Evolutionary conservation across 495 filamentous ascomycete genomes (phyloP), one percentile per base, ranked within the genome.

Genomic region (Bacidia gigantensis): DNA sequence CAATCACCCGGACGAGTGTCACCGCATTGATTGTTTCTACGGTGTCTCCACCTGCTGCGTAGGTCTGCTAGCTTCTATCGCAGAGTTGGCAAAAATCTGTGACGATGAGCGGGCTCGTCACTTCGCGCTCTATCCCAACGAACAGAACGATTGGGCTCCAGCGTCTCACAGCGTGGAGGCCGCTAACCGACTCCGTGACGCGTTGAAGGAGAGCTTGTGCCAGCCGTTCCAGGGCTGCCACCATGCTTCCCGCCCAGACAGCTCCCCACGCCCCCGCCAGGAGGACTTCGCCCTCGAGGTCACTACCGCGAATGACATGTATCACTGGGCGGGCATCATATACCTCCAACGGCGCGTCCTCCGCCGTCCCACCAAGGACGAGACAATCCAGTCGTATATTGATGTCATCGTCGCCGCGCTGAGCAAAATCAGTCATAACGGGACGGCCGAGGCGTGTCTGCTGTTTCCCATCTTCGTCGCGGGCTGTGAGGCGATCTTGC

Each of bases 391-490:
- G 50, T 68, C 71, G 12, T 79, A 79, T 0, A 78, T 87, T n/a
- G 64, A 68, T 12, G 71, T 77, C 53, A 84, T 89, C 32, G 69
- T 84, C 14, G 62, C 67, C 14, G 73, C 78, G 2, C 66, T 90
- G 54, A 66, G 63, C n/a, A 76, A 77, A 25, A 80, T 93, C 46
- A 67, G 77, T 22, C 67, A 70, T 12, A 81, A 83, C 17, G 80
- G 80, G 14, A 81, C 81, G 21, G 84, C 83, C 0, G 87, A 89
- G 64, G 79, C 79, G 2, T 87, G 83, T 60, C 69, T 87, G 3
- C 61, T 94, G 44, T 89, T 93, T 50, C 87, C 87, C 0, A 76
- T 93, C 65, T 92, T 93, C 64, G 84, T 83, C 9, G 87, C 86
- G 3, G 87, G 87, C 1, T 89, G 85, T 60, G 86, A 92, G 60